A percentile compares a stretch with the other conserved stretches of the same genome.
Evolutionary conservation across 2,329 filamentous ascomycete genomes (phyloP).

Genomic region (Cytospora schulzeri): DNA sequence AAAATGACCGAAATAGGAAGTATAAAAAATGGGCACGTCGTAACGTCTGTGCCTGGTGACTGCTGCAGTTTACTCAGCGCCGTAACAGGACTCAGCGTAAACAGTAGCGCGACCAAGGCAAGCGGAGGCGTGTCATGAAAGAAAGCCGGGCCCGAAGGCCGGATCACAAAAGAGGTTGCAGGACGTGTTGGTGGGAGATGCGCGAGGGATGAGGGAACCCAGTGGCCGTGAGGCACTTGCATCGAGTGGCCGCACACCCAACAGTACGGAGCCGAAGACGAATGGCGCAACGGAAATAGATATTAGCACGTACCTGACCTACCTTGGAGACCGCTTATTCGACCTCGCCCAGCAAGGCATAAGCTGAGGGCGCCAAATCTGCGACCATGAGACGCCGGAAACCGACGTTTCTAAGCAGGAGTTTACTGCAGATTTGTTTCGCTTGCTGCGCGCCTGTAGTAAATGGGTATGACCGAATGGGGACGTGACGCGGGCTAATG

Average conservation of each 20-base stretch:
- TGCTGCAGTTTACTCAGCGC: neutral
- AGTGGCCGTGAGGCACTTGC: conserved; percentile 9
- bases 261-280: conserved; percentile 14
- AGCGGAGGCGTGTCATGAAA: neutral
- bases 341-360: conserved; percentile 18
- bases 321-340: conserved; percentile 13
- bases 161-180: conserved; percentile 3
- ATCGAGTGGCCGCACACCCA: conserved; percentile 10
- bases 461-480: neutral
- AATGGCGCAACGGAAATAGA: conserved; percentile 22
- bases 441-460: conserved; percentile 11
- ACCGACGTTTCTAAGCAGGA: conserved; percentile 1
- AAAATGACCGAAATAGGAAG: conserved; percentile 11
- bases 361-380: conserved; percentile 11
- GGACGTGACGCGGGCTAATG: conserved; percentile 19
- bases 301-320: conserved; percentile 1
- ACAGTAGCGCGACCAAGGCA: neutral
- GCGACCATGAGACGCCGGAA: conserved; percentile 20
- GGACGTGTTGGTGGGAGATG: conserved; percentile 1
- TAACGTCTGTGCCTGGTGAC: conserved; percentile 17
- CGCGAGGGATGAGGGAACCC: conserved; percentile 14
- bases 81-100: conserved; percentile 3
- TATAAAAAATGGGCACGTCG: conserved; percentile 12
- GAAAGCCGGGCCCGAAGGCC: neutral
- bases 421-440: conserved; percentile 12